Conservation (phyloP, 2,329 filamentous ascomycete genomes). For the Phoma sp. region DNA sequence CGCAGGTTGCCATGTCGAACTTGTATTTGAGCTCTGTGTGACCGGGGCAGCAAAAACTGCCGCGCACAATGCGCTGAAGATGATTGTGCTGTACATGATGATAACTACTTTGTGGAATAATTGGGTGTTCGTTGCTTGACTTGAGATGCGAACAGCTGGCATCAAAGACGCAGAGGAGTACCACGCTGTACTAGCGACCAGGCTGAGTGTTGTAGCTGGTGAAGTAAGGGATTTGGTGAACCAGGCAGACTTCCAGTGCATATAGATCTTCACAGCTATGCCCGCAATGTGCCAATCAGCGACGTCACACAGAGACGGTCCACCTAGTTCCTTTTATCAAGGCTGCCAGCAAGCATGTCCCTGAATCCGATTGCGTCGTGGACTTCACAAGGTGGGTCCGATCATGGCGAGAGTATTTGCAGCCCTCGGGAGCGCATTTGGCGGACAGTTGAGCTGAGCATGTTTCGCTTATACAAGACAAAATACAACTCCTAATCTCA, state of each 20-base stretch:
- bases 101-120: not conserved
- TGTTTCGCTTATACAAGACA: not conserved
- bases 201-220: not conserved
- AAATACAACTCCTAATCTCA: not conserved
- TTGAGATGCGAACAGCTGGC: not conserved
- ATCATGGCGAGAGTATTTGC: not conserved
- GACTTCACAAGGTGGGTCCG: not conserved
- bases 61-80: conserved; percentile 24
- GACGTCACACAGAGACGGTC: conserved; percentile 3
- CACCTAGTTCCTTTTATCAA: conserved; percentile 4
- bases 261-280: not conserved
- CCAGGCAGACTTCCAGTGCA: not conserved
- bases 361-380: not conserved
- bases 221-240: not conserved
- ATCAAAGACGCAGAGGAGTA: not conserved
- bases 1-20: conserved; percentile 25
- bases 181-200: not conserved
- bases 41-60: conserved; percentile 23
- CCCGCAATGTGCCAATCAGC: not conserved
- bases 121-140: not conserved
- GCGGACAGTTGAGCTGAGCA: not conserved
- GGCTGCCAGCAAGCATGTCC: not conserved
- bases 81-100: conserved; percentile 24
- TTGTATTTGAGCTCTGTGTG: conserved; percentile 2
- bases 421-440: not conserved